Evolutionary conservation across 1,284 basidiomycete species (phyloP), one percentile per base, ranked within the genome.

Genomic region (Agaricales sp.): DNA sequence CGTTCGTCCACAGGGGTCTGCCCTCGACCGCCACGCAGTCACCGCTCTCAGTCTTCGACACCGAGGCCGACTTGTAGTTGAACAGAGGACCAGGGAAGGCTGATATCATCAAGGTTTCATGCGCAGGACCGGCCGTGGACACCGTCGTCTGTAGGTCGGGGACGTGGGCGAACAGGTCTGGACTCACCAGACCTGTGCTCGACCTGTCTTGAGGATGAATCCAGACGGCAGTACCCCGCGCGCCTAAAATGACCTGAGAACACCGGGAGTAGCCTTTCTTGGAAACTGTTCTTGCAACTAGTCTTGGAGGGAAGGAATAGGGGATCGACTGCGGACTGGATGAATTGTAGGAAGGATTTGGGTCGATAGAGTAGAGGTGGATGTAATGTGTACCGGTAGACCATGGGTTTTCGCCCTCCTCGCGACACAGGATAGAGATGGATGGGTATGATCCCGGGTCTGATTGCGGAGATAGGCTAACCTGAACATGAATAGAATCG

Each of bases 351-450:
- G 49, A 49, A 1, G 63, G 61, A 49, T 69, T 70, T 0, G 67
- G 67, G 12, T 61, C 53, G 16, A 80, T 59, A 2, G 60, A 63
- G 64, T 76, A 77, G 3, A 74, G 55, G 43, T 75, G 67, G 16
- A 82, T 58, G 13, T 63, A 68, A 55, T 76, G 73, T 2, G 64
- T 60, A 46, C 74, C 68, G 0, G 69, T 61, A 1, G 70, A 58
- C 81, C 80, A 83, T 0, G 78, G 78, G 54, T 82, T 71, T 45
- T 76, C 71, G 55, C 67, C 74, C 56, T 78, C 75, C 20, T 70
- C 67, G 12, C 79, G 73, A 14, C 80, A 58, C 3, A 83, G 66
- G 43, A 82, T 67, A 0, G 71, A 70, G n/a, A 81, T 53, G 2
- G 60, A 53, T 2, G 62, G 58, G 13, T 49, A 57, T 48, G 48